These are phyloP conservation scores for Backusella parvicylindrica DNA, from an alignment of 192 early-diverging fungal species.

Conservation along the genomic window DNA sequence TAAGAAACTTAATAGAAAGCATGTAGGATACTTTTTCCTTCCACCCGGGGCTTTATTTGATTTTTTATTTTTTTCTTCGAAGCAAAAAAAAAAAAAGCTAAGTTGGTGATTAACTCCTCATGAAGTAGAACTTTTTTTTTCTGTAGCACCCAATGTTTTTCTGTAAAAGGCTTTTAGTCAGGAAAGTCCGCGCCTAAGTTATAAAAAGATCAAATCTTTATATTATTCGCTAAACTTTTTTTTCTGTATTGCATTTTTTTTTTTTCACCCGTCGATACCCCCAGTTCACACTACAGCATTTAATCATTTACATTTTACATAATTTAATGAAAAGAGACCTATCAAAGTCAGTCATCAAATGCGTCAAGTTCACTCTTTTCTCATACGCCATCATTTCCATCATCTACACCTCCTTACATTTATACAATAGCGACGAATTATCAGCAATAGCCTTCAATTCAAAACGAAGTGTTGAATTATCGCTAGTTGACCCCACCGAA, in stretches of 20 bases:
- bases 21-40: neutral
- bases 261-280: neutral
- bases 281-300: neutral
- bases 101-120: neutral
- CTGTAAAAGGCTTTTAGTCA: neutral
- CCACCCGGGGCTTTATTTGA: neutral
- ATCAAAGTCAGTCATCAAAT: neutral
- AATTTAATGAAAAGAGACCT: neutral
- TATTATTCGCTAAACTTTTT: neutral
- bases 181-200: neutral
- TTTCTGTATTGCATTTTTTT: neutral
- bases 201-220: neutral
- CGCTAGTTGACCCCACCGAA: neutral
- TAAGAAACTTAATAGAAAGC: no score
- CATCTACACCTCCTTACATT: neutral
- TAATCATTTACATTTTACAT: neutral
- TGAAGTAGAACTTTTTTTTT: neutral
- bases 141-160: neutral
- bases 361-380: slow-evolving; percentile 2
- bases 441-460: neutral
- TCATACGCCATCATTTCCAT: neutral
- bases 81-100: neutral
- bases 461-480: neutral
- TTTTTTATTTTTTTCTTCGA: neutral
- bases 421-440: neutral